Conservation (phyloP, 1,284 basidiomycete genomes). For the Cronartium quercuum region DNA sequence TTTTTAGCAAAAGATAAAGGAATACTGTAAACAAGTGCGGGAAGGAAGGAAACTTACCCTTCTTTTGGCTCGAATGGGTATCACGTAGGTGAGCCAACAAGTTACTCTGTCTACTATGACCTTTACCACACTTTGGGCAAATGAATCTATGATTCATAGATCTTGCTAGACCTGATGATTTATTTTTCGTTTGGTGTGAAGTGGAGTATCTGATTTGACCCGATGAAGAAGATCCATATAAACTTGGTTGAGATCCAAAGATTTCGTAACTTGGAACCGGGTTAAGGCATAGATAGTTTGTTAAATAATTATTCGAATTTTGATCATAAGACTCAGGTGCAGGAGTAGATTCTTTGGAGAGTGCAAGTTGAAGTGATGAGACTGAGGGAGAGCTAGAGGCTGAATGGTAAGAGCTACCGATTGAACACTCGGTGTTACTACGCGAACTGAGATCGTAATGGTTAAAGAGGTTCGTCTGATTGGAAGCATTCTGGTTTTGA, state of each 20-base stretch:
- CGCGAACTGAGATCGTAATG: too few species aligned
- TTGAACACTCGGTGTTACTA: too few species aligned
- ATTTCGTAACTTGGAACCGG: not conserved
- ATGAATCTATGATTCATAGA: constrained; percentile 5
- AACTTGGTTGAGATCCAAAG: not conserved
- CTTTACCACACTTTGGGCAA: constrained; percentile 31
- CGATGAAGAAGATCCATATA: not conserved
- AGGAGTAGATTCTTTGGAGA: too few species aligned
- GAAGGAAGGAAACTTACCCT: not conserved
- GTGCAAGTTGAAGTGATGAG: too few species aligned
- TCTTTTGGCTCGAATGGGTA: constrained; percentile 33
- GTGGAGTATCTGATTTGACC: not conserved
- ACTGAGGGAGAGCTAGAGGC: too few species aligned
- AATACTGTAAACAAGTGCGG: not conserved
- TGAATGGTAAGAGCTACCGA: too few species aligned
- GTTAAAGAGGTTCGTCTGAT: too few species aligned
- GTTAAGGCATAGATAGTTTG: not conserved
- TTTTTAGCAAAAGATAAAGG: not conserved
- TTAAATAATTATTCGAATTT: too few species aligned
- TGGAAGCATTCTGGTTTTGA: too few species aligned
- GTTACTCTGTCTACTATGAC: constrained; percentile 34
- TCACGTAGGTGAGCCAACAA: constrained; percentile 35
- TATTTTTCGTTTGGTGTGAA: not conserved
- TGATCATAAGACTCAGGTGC: too few species aligned
- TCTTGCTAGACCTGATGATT: not conserved